phyloP scores from a whole-genome alignment of 805 yeast species.

The Yarrowia hollandica region DNA sequence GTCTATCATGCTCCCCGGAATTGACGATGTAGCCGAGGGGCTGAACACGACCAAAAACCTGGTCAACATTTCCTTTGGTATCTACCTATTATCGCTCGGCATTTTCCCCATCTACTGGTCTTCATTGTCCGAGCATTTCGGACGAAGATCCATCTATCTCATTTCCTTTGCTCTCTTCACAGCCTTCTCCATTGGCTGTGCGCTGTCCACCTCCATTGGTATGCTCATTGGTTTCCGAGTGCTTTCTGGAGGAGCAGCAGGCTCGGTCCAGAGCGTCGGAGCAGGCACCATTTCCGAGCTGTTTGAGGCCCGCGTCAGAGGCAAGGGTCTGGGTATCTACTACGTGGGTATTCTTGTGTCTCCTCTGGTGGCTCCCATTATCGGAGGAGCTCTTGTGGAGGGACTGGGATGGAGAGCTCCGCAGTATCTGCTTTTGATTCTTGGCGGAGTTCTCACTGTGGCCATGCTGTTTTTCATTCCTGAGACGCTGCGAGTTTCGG shows the following conservation, averaged over 20 bases:
- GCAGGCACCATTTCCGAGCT: constrained; percentile 85
- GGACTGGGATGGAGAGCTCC: constrained; percentile 88
- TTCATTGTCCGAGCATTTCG: constrained; percentile 68
- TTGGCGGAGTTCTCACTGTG: constrained; percentile 56
- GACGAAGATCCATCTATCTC: constrained; percentile 72
- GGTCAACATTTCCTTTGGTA: constrained; percentile 78
- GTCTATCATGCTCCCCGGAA: constrained; percentile 77
- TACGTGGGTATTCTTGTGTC: constrained; percentile 82
- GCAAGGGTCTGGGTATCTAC: constrained; percentile 74
- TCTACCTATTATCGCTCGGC: constrained; percentile 71
- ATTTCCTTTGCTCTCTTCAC: constrained; percentile 62
- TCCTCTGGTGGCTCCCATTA: constrained; percentile 74
- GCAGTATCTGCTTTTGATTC: constrained; percentile 76
- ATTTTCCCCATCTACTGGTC: constrained; percentile 91
- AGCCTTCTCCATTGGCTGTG: constrained; percentile 71
- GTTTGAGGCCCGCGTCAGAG: constrained; percentile 65
- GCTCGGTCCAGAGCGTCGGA: constrained; percentile 84
- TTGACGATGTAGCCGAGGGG: constrained; percentile 55
- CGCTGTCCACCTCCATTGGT: constrained; percentile 60
- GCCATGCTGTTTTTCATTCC: constrained; percentile 63
- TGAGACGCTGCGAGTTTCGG: constrained; percentile 63
- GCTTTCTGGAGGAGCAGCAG: constrained; percentile 76
- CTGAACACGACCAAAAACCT: constrained; percentile 57
- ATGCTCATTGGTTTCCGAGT: constrained; percentile 68
- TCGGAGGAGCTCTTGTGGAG: constrained; percentile 72